Evolutionary conservation across 1,139 yeast genomes (phyloP).

Genomic region (Kodamaea derodonti): DNA sequence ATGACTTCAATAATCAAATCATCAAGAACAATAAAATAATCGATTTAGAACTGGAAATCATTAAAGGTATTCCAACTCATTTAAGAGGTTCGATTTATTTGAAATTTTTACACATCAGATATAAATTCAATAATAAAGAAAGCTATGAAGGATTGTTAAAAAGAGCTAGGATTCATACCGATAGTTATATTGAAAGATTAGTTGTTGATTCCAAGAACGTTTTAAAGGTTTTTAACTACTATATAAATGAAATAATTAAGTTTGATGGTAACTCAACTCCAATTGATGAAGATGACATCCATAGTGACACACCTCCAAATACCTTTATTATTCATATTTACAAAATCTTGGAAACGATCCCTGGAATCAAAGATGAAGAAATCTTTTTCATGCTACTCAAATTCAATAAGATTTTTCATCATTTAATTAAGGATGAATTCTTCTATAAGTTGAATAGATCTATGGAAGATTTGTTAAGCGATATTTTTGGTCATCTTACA

Average conservation of each 20-base stretch:
- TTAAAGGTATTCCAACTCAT: conserved; percentile 31
- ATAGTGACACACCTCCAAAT: conserved; percentile 17
- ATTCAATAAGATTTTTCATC: conserved; percentile 27
- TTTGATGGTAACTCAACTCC: conserved; percentile 1
- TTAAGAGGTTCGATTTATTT: conserved; percentile 31
- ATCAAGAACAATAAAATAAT: conserved; percentile 17
- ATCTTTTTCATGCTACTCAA: conserved; percentile 32
- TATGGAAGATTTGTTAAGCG: conserved; percentile 30
- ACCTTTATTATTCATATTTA: conserved; percentile 23
- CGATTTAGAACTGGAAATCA: conserved; percentile 24
- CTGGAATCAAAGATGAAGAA: conserved; percentile 27
- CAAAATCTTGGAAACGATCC: conserved; percentile 18
- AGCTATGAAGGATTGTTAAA: conserved; percentile 29
- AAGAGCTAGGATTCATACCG: conserved; percentile 22
- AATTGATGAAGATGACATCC: conserved; percentile 3
- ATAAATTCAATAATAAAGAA: conserved; percentile 29
- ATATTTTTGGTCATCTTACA: conserved; percentile 30
- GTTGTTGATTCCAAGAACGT: conserved; percentile 23
- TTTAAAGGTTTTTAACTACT: conserved; percentile 31
- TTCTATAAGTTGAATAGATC: conserved; percentile 35
- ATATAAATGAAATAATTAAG: conserved; percentile 22
- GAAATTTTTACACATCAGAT: conserved; percentile 30
- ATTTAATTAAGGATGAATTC: conserved; percentile 33
- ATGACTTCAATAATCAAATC: conserved; percentile 19
- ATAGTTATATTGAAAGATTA: conserved; percentile 19